Percentiles rank a stretch among this genome's conserved stretches.
Evolutionary conservation across 371 early-diverging fungal genomes (phyloP).

Genomic region (Rhizopus stolonifer): DNA sequence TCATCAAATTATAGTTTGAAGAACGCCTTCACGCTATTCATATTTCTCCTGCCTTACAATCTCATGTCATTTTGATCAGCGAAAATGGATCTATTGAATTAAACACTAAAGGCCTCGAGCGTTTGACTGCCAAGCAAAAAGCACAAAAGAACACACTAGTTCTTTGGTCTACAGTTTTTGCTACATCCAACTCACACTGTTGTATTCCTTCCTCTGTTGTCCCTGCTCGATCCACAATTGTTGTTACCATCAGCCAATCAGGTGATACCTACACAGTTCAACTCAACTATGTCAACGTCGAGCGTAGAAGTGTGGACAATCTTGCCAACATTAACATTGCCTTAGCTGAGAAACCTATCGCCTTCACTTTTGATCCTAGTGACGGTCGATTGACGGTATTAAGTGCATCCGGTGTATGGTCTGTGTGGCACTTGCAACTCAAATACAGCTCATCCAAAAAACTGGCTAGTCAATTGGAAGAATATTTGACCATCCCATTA

Average conservation of each 20-base stretch:
- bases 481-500: constrained; percentile 29
- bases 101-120: constrained; percentile 53
- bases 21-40: constrained; percentile 52
- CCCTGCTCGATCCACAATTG: constrained; percentile 46
- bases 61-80: constrained; percentile 51
- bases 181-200: constrained; percentile 42
- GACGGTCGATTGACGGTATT: constrained; percentile 50
- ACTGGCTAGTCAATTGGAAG: constrained; percentile 22
- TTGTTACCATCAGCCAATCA: constrained; percentile 36
- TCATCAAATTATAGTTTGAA: constrained; percentile 45
- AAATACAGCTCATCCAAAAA: constrained; percentile 40
- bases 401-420: constrained; percentile 34
- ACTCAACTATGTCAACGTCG: constrained; percentile 52
- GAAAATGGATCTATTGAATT: constrained; percentile 53
- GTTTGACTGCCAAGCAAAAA: constrained; percentile 41
- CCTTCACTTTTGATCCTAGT: constrained; percentile 50
- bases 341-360: constrained; percentile 34
- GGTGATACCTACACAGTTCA: constrained; percentile 28
- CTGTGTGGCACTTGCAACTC: constrained; percentile 35
- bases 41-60: constrained; percentile 46
- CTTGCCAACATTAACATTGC: constrained; percentile 33
- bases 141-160: constrained; percentile 19
- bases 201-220: constrained; percentile 54
- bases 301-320: constrained; percentile 45
- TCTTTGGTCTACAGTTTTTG: constrained; percentile 53